Percentiles rank a stretch among this genome's conserved stretches.
phyloP scores from a whole-genome alignment of 2,329 filamentous ascomycete genomes.

The Stemphylium beticola region DNA sequence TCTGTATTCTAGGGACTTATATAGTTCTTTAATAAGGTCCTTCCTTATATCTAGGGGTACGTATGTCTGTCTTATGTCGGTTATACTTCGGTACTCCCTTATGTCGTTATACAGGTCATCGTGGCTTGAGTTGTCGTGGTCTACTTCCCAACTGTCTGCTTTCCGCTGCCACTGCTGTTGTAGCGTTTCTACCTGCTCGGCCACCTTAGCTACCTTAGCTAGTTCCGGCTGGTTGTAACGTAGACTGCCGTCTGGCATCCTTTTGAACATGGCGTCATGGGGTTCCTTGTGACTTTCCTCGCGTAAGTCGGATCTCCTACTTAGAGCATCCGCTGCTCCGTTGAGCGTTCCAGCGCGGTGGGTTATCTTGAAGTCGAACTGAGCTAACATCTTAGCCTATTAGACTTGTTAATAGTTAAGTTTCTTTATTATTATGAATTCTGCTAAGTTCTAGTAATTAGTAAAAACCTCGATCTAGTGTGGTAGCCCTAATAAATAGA shows the following conservation, averaged over 20 bases:
- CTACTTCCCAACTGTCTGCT: neutral
- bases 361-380: slow-evolving; percentile 11
- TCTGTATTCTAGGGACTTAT: neutral
- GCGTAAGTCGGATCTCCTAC: neutral
- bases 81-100: neutral
- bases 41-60: neutral
- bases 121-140: neutral
- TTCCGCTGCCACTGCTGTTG: neutral
- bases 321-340: neutral
- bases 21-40: neutral
- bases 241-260: neutral
- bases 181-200: neutral
- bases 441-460: slow-evolving; percentile 19
- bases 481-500: no score
- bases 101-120: neutral
- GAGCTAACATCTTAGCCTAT: slow-evolving; percentile 3
- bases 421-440: slow-evolving; percentile 5
- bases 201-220: neutral
- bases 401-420: slow-evolving; percentile 2
- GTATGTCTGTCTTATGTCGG: neutral
- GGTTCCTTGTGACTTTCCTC: neutral
- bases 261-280: neutral
- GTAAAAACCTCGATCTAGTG: no score
- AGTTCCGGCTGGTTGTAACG: neutral
- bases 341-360: neutral